Base-by-base conservation (phyloP, 73 alveolate genomes). In the Paramecium bursaria region DNA sequence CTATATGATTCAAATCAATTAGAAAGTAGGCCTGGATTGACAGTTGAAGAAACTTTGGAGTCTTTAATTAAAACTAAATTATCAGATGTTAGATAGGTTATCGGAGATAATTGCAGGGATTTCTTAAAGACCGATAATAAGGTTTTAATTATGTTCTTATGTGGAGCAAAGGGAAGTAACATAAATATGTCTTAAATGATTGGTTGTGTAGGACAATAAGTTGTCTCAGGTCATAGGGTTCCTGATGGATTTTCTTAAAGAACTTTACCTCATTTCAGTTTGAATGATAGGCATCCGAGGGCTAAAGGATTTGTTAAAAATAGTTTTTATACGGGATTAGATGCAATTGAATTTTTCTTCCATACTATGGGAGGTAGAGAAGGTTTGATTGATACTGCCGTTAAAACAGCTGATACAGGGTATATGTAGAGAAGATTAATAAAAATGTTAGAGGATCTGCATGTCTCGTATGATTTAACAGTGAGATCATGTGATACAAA, bases 301-400 rank as follows among this genome's bases (percentile, higher is more conserved):
- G 97, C 99, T 11, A 97, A 97, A 80, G 99, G 99, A 5, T 98
- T 98, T 92, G 97, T 97, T 4, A 86, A 90, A 19, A 95, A 96
- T 75, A 86, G 97, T 48, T 98, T 97, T 91, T 98, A 92, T 86
- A 80, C 98, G 22, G 99, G 99, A 11, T 33, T 79, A 46, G 76
- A 73, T 79, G 91, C 91, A 29, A 54, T 57, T 0, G 99, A 97
- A 77, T 95, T 97, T 80, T 97, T 91, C 88, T 97, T 98, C 95
- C 99, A 98, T 88, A 99, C 99, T 67, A 98, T 98, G 99, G 99
- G 99, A 13, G 99, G 99, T 19, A 86, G 99, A 86, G 99, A 98
- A 91, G 99, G 99, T n/a, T 95, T 98, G 21, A 97, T 97, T 39
- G 99, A 98, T 95, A 98, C 99, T 22, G 99, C 99, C 21, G 99